A percentile compares a stretch with the other conserved stretches of the same genome.
Evolutionary conservation across 2,329 filamentous ascomycete genomes (phyloP).

Genomic region (Exophiala sp.): DNA sequence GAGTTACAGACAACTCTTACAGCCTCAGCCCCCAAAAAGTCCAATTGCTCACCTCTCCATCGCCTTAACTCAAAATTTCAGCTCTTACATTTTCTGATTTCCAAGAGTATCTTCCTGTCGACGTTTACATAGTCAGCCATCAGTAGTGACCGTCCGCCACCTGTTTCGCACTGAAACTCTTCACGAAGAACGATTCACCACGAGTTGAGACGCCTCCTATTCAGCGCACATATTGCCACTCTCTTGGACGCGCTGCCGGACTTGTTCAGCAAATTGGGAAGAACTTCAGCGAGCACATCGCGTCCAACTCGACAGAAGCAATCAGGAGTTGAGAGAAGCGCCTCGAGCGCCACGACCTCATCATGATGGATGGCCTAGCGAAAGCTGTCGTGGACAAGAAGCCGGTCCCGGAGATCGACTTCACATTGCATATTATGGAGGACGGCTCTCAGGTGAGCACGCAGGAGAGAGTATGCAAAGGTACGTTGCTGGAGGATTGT

Average conservation of each 20-base stretch:
- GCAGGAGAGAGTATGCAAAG: constrained; percentile 95
- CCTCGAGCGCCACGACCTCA: constrained; percentile 19
- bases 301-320: neutral
- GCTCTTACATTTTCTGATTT: constrained; percentile 3
- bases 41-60: neutral
- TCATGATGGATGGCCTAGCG: constrained; percentile 57
- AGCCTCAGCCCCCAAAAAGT: constrained; percentile 19
- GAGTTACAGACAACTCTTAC: constrained; percentile 4
- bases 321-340: constrained; percentile 8
- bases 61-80: constrained; percentile 10
- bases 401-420: constrained; percentile 95
- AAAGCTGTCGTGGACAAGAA: constrained; percentile 93
- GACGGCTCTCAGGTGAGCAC: constrained; percentile 95
- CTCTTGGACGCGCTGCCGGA: too few species aligned
- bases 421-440: constrained; percentile 97
- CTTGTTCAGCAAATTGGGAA: too few species aligned
- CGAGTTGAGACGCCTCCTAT: too few species aligned
- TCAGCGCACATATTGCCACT: too few species aligned
- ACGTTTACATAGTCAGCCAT: neutral
- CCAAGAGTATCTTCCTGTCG: neutral
- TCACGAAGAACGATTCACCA: too few species aligned
- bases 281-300: too few species aligned
- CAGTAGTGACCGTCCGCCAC: too few species aligned
- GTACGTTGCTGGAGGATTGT: constrained; percentile 50
- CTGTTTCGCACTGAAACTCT: too few species aligned